Base-by-base conservation (phyloP, 2,329 filamentous ascomycete genomes). In the Fusarium sp. region DNA sequence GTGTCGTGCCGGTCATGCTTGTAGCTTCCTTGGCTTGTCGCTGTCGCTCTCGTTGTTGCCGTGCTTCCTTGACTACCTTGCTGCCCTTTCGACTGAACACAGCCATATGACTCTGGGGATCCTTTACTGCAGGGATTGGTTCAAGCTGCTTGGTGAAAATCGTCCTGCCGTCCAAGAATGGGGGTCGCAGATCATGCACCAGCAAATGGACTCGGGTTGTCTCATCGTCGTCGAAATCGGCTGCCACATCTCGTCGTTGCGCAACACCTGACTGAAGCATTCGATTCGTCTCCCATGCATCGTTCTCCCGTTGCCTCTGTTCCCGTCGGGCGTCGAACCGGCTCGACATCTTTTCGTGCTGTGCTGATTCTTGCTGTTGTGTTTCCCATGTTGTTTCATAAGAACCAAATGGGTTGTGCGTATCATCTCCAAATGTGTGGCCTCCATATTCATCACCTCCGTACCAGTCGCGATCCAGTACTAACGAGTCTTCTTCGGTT, bases 71-170 rank as follows among this genome's bases (percentile, higher is more conserved):
- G 14, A 99, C 97, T 2, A 98, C 95, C 77, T 92, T 93, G 81
- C 96, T 98, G 1, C 97, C 97, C 82, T 98, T 98, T 50, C 96
- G 90, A 84, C 95, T 97, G 78, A 98, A 98, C 2, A 99, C 95
- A 1, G 97, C 97, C 97, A 99, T 98, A 80, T 99, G 97, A 81
- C 97, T 99, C 83, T 98, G 96, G 30, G 94, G 92, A 81, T 99
- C 97, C 62, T 93, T 90, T 16, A 99, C 94, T 0, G 97, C 97
- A 0, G 96, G 95, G 1, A 99, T 94, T 0, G 97, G 97, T 68
- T 99, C 97, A 25, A 98, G 83, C 82, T 99, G 97, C 83, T 98
- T 98, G 5, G 97, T 99, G 82, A 99, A 99, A 67, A 99, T 93
- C 23, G 93, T 98, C 77, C 95, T 92, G 27, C 97, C 97, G 84